A percentile compares a stretch with the other conserved stretches of the same genome.
These are phyloP conservation scores for Thelonectria blattea DNA, from an alignment of 2,329 filamentous ascomycete species.

Conservation along the genomic window DNA sequence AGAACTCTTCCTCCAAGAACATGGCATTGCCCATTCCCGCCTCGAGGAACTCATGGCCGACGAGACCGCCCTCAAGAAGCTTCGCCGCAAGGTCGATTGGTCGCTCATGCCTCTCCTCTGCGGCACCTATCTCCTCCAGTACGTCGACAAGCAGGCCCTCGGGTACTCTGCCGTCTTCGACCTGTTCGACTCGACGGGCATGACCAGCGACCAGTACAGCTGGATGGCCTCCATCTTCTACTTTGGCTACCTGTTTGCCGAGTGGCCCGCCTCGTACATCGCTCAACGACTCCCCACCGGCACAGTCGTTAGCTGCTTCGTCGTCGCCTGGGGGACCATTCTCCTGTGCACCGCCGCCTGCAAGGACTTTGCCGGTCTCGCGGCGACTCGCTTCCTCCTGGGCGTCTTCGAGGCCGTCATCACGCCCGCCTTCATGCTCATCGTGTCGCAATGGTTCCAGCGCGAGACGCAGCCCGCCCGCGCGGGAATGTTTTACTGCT, in stretches of 20 bases:
- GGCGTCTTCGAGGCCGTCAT: conserved; percentile 56
- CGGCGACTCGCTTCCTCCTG: conserved; percentile 53
- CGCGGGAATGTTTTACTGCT: conserved; percentile 47
- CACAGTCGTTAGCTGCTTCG: conserved; percentile 43
- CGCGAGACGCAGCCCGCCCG: conserved; percentile 54
- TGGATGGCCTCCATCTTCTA: conserved; percentile 65
- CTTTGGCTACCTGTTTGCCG: conserved; percentile 53
- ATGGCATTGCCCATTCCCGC: conserved; percentile 33
- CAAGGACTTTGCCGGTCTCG: conserved; percentile 51
- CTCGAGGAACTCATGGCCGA: conserved; percentile 36
- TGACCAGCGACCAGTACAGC: conserved; percentile 54
- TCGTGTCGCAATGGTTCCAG: conserved; percentile 57
- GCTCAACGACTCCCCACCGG: conserved; percentile 44
- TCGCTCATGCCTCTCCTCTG: conserved; percentile 58
- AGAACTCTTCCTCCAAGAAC: conserved; percentile 36
- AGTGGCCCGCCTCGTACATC: conserved; percentile 47
- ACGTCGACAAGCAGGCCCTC: conserved; percentile 62
- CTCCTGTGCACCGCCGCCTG: conserved; percentile 52
- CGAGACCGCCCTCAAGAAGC: conserved; percentile 35
- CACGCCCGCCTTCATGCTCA: conserved; percentile 58
- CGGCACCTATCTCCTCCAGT: conserved; percentile 58
- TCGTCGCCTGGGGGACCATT: conserved; percentile 47
- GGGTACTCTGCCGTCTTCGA: conserved; percentile 63
- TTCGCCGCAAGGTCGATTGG: conserved; percentile 54
- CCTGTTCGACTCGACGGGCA: conserved; percentile 55